Conservation (phyloP, 495 filamentous ascomycete species). For the Margaritispora aquatica region DNA sequence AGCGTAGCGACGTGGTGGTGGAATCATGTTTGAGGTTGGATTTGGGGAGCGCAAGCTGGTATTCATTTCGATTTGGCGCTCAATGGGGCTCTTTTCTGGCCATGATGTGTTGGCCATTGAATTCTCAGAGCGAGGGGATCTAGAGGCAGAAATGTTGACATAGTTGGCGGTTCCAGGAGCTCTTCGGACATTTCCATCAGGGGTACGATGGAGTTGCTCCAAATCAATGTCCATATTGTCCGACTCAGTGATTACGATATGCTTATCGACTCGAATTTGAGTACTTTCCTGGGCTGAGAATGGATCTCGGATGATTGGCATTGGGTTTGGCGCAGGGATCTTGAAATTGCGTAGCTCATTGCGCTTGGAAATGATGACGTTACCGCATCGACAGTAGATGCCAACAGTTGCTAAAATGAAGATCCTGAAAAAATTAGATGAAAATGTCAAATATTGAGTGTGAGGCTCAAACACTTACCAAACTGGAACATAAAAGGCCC, state of each 20-base stretch:
- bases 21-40: neutral
- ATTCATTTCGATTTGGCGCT: neutral
- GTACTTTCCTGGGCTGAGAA: slow-evolving; percentile 25
- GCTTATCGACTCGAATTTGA: slow-evolving; percentile 53
- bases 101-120: neutral
- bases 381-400: slow-evolving; percentile 70
- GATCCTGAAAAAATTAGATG: slow-evolving; percentile 35
- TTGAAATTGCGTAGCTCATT: slow-evolving; percentile 41
- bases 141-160: neutral
- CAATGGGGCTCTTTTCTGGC: neutral
- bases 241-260: slow-evolving; percentile 38
- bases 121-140: neutral
- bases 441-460: neutral
- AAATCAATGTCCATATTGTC: neutral
- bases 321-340: slow-evolving; percentile 33
- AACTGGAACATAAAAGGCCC: slow-evolving; percentile 76
- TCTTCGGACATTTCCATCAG: neutral
- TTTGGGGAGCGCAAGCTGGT: neutral
- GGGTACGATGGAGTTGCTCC: neutral
- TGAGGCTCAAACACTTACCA: slow-evolving; percentile 57
- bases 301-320: slow-evolving; percentile 37
- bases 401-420: slow-evolving; percentile 60
- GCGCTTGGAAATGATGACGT: slow-evolving; percentile 57
- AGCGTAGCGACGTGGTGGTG: slow-evolving; percentile 1
- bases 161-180: neutral